These are phyloP conservation scores for Rhizoctonia solani DNA, from an alignment of 1,284 basidiomycete species.

Conservation along the genomic window DNA sequence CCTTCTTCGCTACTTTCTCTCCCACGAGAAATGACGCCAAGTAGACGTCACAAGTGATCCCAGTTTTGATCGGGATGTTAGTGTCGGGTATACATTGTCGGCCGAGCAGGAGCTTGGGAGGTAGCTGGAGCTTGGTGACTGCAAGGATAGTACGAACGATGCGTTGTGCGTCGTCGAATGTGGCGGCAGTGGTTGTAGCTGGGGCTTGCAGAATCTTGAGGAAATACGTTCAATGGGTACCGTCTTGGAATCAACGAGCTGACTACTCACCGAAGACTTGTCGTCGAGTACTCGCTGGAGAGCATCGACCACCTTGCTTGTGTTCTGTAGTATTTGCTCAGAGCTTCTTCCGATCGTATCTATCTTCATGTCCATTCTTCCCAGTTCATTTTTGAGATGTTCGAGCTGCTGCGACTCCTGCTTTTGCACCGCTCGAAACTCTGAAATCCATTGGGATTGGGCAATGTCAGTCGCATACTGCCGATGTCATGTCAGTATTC, in stretches of 20 bases:
- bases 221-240: too few species aligned
- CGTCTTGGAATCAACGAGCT: neutral
- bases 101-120: constrained; percentile 9
- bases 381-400: neutral
- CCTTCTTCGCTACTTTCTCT: constrained; percentile 26
- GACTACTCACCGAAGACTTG: neutral
- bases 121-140: constrained; percentile 1
- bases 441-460: constrained; percentile 8
- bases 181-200: neutral
- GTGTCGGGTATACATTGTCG: neutral
- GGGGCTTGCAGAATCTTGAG: constrained; percentile 11
- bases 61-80: neutral
- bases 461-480: neutral
- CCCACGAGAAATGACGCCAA: neutral
- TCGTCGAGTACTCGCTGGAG: neutral
- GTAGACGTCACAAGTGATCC: constrained; percentile 11
- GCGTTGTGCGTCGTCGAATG: neutral
- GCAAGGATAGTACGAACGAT: constrained; percentile 5
- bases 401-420: neutral
- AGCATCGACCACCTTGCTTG: neutral
- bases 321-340: neutral
- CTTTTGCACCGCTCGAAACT: constrained; percentile 2
- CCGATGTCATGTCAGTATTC: neutral
- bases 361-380: neutral
- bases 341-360: neutral